These are phyloP conservation scores for Sugiyamaella xylanicola DNA, from an alignment of 1,139 yeast genomes.

Conservation along the genomic window DNA sequence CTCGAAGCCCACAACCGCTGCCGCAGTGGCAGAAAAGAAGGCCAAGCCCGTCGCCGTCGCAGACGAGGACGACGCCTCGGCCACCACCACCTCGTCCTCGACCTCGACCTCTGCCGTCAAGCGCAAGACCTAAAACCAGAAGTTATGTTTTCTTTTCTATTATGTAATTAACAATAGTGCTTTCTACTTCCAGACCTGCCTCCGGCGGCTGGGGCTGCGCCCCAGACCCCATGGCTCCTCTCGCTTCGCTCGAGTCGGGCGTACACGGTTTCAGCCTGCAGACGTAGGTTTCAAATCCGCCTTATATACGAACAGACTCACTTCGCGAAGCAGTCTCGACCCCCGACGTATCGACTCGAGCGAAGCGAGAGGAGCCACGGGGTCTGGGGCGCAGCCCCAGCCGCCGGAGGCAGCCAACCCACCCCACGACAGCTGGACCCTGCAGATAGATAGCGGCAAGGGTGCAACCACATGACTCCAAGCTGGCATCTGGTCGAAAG, in stretches of 20 bases:
- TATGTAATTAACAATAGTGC: background rate
- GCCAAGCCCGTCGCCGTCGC: background rate
- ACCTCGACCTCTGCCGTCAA: conserved; percentile 31
- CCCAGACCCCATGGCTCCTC: conserved; percentile 13
- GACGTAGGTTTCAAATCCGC: too few relatives aligned
- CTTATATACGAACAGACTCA: too few relatives aligned
- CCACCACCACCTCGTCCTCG: conserved; percentile 27
- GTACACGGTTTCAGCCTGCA: too few relatives aligned
- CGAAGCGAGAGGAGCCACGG: background rate
- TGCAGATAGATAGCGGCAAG: background rate
- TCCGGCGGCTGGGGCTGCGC: conserved; percentile 17
- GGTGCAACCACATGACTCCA: background rate
- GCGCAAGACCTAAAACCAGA: conserved; percentile 30
- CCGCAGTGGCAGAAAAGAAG: background rate
- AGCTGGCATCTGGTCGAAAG: too few relatives aligned
- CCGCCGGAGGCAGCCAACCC: too few relatives aligned
- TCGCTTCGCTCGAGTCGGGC: too few relatives aligned
- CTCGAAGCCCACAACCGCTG: conserved; percentile 11
- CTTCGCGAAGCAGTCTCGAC: too few relatives aligned
- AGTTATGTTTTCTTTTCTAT: background rate
- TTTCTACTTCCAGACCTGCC: background rate
- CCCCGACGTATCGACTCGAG: too few relatives aligned
- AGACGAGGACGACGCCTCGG: conserved; percentile 2
- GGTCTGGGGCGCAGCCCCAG: background rate
- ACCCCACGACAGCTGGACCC: too few relatives aligned